A percentile compares a stretch with the other conserved stretches of the same genome.
These are phyloP conservation scores for Lecanicillium sp. DNA, from an alignment of 2,329 filamentous ascomycete genomes.

Conservation along the genomic window DNA sequence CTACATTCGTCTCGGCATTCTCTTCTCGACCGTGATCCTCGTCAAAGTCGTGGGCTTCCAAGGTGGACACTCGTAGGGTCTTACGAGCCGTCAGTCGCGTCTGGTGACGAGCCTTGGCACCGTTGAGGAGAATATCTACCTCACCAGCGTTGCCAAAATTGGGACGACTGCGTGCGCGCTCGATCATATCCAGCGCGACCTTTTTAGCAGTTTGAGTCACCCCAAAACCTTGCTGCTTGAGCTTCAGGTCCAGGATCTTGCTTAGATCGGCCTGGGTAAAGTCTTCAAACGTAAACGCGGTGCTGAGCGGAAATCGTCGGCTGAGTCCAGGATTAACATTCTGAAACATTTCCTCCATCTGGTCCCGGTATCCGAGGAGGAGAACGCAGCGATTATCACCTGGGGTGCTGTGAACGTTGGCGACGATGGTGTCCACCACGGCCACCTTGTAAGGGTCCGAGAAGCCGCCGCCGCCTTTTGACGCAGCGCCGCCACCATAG, in stretches of 20 bases:
- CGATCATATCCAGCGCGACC: constrained; percentile 55
- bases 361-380: constrained; percentile 61
- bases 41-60: constrained; percentile 71
- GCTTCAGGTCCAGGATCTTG: constrained; percentile 56
- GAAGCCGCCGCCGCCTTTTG: constrained; percentile 15
- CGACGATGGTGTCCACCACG: constrained; percentile 68
- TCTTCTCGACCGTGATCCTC: constrained; percentile 50
- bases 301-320: constrained; percentile 57
- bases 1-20: constrained; percentile 35
- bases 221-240: constrained; percentile 48
- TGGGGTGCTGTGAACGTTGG: constrained; percentile 62
- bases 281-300: constrained; percentile 64
- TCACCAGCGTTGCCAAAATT: constrained; percentile 74
- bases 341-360: constrained; percentile 69
- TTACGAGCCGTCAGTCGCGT: constrained; percentile 19
- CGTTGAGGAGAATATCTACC: constrained; percentile 59
- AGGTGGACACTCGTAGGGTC: constrained; percentile 47
- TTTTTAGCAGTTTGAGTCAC: constrained; percentile 45
- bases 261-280: constrained; percentile 54
- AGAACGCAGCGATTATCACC: constrained; percentile 69
- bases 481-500: constrained; percentile 29
- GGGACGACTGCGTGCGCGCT: constrained; percentile 53
- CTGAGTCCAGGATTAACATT: constrained; percentile 65
- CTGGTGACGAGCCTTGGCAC: constrained; percentile 42
- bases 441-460: constrained; percentile 49